phyloP scores from a whole-genome alignment of 306 rosid genomes.

The Cotoneaster glaucophyllus region DNA sequence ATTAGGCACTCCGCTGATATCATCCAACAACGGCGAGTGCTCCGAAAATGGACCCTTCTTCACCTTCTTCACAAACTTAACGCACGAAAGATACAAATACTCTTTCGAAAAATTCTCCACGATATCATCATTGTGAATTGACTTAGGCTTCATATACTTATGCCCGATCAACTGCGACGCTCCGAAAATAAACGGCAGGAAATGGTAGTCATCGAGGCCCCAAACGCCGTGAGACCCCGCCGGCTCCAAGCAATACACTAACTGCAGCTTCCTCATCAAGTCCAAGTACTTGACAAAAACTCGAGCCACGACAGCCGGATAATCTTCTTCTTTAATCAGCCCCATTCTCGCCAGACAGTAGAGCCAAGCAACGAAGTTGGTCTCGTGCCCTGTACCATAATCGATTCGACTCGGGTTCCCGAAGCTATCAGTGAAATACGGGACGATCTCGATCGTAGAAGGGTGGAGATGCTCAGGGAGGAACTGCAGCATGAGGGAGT shows the following conservation, averaged over 20 bases:
- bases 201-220: slow-evolving; percentile 96
- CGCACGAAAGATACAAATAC: slow-evolving; percentile 63
- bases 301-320: slow-evolving; percentile 54
- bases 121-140: slow-evolving; percentile 82
- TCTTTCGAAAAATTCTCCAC: slow-evolving; percentile 75
- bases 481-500: slow-evolving; percentile 40
- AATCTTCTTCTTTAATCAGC: slow-evolving; percentile 66
- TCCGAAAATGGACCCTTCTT: slow-evolving; percentile 95
- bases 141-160: slow-evolving; percentile 92
- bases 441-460: slow-evolving; percentile 57
- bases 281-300: slow-evolving; percentile 75
- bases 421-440: slow-evolving; percentile 67
- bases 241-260: slow-evolving; percentile 73
- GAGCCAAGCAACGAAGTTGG: slow-evolving; percentile 87
- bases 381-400: slow-evolving; percentile 94
- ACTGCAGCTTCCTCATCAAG: slow-evolving; percentile 83
- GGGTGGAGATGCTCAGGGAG: slow-evolving; percentile 45
- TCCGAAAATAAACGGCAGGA: slow-evolving; percentile 81
- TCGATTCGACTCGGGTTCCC: slow-evolving; percentile 87
- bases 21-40: slow-evolving; percentile 96
- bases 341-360: slow-evolving; percentile 73
- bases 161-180: slow-evolving; percentile 88
- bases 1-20: slow-evolving; percentile 88
- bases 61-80: slow-evolving; percentile 75
- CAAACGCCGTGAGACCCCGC: slow-evolving; percentile 99